Evolutionary conservation across 371 early-diverging fungal species (phyloP).

Genomic region (Actinomortierella wolfii): DNA sequence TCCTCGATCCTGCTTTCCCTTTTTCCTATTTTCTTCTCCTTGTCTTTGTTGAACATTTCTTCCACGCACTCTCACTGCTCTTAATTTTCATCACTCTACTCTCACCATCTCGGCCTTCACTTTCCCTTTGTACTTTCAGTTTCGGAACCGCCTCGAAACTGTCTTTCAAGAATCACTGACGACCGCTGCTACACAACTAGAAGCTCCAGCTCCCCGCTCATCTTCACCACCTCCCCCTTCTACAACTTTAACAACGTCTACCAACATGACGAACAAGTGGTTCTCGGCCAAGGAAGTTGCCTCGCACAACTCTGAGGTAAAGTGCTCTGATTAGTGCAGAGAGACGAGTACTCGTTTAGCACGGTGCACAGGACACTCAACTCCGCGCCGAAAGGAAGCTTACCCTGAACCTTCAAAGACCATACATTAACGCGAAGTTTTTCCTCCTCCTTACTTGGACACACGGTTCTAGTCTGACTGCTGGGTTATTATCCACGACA

Average conservation of each 20-base stretch:
- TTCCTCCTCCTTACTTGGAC: too few species aligned
- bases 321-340: too few species aligned
- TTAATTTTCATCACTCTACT: background rate
- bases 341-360: too few species aligned
- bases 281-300: conserved; percentile 28
- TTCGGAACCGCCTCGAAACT: conserved; percentile 35
- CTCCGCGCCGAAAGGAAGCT: too few species aligned
- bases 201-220: too few species aligned
- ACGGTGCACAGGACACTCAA: too few species aligned
- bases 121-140: conserved; percentile 27
- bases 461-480: conserved; percentile 61
- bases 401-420: too few species aligned
- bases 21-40: conserved; percentile 2
- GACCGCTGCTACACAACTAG: conserved; percentile 5
- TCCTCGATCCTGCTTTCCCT: background rate
- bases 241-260: background rate
- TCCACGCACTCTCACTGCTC: background rate
- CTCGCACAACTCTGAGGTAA: conserved; percentile 41
- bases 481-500: conserved; percentile 92
- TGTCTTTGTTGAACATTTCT: background rate
- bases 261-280: conserved; percentile 29
- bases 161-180: conserved; percentile 13
- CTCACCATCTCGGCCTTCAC: conserved; percentile 37
- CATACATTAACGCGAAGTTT: too few species aligned
- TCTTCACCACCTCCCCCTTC: too few species aligned